A percentile compares a stretch with the other conserved stretches of the same genome.
phyloP scores from a whole-genome alignment of 2,329 filamentous ascomycete genomes.

The Xylariaceae sp. region DNA sequence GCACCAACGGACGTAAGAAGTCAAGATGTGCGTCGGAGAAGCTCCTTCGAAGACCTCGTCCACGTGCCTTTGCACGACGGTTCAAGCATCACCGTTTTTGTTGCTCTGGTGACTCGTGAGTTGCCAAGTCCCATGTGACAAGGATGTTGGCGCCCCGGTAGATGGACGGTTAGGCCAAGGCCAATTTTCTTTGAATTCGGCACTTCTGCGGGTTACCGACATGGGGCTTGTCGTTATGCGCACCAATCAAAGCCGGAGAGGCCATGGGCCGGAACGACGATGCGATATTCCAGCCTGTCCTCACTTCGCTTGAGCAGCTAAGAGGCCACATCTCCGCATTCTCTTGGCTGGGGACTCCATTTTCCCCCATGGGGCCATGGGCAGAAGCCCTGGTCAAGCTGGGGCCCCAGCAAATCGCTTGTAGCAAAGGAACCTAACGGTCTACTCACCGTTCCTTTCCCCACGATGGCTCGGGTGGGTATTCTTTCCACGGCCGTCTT shows the following conservation, averaged over 20 bases:
- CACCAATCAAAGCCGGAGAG: constrained; percentile 8
- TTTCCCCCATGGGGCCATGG: constrained; percentile 1
- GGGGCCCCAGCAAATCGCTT: background rate
- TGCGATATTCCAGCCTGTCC: background rate
- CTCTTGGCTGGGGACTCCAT: too few relatives aligned
- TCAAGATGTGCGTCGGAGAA: too few relatives aligned
- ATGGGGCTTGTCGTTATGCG: constrained; percentile 5
- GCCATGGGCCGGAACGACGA: background rate
- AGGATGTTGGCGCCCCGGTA: too few relatives aligned
- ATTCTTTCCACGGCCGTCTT: background rate
- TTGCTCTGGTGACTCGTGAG: too few relatives aligned
- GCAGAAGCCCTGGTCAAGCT: too few relatives aligned
- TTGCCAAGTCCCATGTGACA: too few relatives aligned
- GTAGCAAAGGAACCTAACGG: background rate
- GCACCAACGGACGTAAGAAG: too few relatives aligned
- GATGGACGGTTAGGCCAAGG: background rate
- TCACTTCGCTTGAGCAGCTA: too few relatives aligned
- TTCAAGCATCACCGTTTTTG: too few relatives aligned
- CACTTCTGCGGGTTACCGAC: constrained; percentile 2
- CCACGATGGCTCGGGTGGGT: constrained; percentile 1
- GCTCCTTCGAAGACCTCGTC: too few relatives aligned
- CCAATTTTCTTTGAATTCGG: background rate
- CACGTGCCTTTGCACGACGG: too few relatives aligned
- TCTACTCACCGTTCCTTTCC: too few relatives aligned
- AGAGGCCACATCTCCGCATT: constrained; percentile 4